Conservation (phyloP, 2,329 filamentous ascomycete species). For the Dothideomycetes sp. region DNA sequence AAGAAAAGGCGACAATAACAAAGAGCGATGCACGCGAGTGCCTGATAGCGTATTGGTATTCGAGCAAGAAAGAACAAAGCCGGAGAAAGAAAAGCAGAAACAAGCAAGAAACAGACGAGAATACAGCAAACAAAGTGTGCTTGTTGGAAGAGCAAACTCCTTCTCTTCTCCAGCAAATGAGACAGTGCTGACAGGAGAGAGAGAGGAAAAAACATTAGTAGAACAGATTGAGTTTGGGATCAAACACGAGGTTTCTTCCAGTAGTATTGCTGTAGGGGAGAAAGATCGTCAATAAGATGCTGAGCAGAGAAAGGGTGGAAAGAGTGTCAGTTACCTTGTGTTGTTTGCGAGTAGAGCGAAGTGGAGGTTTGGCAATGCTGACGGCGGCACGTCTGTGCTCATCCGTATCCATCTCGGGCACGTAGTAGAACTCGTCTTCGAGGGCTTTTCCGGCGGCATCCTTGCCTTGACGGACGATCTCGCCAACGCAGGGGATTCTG, state of each 20-base stretch:
- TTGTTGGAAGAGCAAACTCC: too few species aligned
- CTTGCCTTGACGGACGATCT: constrained; percentile 84
- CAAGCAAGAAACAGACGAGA: too few species aligned
- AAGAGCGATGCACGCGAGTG: too few species aligned
- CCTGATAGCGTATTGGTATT: too few species aligned
- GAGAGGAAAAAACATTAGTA: constrained; percentile 5
- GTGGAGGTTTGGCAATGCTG: constrained; percentile 76
- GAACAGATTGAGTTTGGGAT: not conserved
- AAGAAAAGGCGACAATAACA: too few species aligned
- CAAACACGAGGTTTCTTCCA: constrained; percentile 16
- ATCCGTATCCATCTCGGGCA: constrained; percentile 78
- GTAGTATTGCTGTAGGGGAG: constrained; percentile 14
- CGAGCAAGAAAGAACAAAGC: too few species aligned
- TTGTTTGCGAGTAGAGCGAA: constrained; percentile 84
- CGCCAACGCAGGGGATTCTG: constrained; percentile 68
- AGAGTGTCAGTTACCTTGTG: constrained; percentile 99
- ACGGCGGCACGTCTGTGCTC: constrained; percentile 70
- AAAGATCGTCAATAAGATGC: not conserved
- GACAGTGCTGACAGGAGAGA: too few species aligned
- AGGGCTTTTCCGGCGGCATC: constrained; percentile 88
- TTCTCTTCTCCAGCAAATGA: too few species aligned
- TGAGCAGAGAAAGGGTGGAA: constrained; percentile 21
- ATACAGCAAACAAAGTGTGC: too few species aligned
- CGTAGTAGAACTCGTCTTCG: constrained; percentile 95
- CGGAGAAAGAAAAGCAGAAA: too few species aligned